Conservation (phyloP, 1,284 basidiomycete genomes). For the Ganoderma resinaceum region DNA sequence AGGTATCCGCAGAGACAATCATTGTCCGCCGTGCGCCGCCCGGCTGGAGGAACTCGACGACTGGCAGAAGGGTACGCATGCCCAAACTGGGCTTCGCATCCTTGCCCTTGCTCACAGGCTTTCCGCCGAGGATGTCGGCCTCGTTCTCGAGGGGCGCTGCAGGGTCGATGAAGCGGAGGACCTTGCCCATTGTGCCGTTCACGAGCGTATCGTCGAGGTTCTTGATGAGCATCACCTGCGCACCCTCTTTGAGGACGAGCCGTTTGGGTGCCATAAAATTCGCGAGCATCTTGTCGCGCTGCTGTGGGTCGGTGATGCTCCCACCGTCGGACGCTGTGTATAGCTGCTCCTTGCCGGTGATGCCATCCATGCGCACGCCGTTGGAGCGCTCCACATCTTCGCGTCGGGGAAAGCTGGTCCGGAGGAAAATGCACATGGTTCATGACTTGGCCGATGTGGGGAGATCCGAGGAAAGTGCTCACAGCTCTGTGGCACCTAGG, state of each 20-base stretch:
- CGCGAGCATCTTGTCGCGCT: constrained; percentile 46
- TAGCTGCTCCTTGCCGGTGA: constrained; percentile 41
- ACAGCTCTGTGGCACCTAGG: constrained; percentile 85
- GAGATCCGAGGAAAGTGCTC: constrained; percentile 36
- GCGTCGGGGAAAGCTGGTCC: constrained; percentile 65
- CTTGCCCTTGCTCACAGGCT: constrained; percentile 35
- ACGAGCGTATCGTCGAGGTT: constrained; percentile 76
- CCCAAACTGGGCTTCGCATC: constrained; percentile 27
- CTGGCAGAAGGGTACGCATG: constrained; percentile 36
- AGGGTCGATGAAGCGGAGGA: constrained; percentile 63
- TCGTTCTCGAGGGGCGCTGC: constrained; percentile 31
- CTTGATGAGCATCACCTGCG: constrained; percentile 66
- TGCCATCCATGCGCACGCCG: constrained; percentile 57
- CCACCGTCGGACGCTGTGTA: constrained; percentile 55
- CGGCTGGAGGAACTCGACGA: constrained; percentile 45
- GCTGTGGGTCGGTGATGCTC: constrained; percentile 49
- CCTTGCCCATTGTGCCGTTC: constrained; percentile 83
- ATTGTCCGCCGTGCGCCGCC: constrained; percentile 50
- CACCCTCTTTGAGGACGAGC: constrained; percentile 40
- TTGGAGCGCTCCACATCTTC: constrained; percentile 89
- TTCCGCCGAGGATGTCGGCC: constrained; percentile 36
- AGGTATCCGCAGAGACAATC: constrained; percentile 69
- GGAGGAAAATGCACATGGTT: constrained; percentile 33
- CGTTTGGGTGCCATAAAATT: constrained; percentile 42
- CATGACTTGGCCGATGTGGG: constrained; percentile 31